phyloP scores from a whole-genome alignment of 108 stramenopile genomes.

The Skeletonema potamos region DNA sequence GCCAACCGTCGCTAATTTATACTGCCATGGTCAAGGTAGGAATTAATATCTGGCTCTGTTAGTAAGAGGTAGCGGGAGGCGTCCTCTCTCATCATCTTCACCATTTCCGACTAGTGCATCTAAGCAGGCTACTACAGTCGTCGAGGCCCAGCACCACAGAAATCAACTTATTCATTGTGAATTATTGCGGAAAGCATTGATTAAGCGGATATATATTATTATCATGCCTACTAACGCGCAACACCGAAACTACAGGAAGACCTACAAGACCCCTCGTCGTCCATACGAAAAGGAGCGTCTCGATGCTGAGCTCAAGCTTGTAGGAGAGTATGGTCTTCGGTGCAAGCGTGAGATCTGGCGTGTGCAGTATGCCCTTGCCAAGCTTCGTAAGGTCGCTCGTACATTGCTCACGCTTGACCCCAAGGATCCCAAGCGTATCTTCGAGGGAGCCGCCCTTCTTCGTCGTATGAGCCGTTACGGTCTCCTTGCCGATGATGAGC shows the following conservation, averaged over 20 bases:
- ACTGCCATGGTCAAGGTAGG: not conserved
- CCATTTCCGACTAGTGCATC: not conserved
- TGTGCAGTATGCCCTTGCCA: slow-evolving; percentile 97
- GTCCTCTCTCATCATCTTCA: not conserved
- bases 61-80: not conserved
- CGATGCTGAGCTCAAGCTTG: slow-evolving; percentile 96
- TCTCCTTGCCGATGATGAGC: slow-evolving; percentile 94
- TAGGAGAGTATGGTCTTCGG: slow-evolving; percentile 99
- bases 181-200: not conserved
- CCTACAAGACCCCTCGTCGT: slow-evolving; percentile 98
- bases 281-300: slow-evolving; percentile 99
- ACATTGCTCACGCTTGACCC: slow-evolving; percentile 94
- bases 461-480: slow-evolving; percentile 98
- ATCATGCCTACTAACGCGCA: slow-evolving; percentile 58
- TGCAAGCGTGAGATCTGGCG: slow-evolving; percentile 99
- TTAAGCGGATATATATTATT: not conserved
- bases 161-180: not conserved
- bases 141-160: not conserved
- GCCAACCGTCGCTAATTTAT: not conserved
- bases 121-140: not conserved
- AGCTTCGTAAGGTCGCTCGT: slow-evolving; percentile 99
- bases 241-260: slow-evolving; percentile 88
- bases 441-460: slow-evolving; percentile 98
- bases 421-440: slow-evolving; percentile 97
- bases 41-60: not conserved